Base-by-base conservation (phyloP, 768 basidiomycete species). In the Dictyophora rubrovolvata region DNA sequence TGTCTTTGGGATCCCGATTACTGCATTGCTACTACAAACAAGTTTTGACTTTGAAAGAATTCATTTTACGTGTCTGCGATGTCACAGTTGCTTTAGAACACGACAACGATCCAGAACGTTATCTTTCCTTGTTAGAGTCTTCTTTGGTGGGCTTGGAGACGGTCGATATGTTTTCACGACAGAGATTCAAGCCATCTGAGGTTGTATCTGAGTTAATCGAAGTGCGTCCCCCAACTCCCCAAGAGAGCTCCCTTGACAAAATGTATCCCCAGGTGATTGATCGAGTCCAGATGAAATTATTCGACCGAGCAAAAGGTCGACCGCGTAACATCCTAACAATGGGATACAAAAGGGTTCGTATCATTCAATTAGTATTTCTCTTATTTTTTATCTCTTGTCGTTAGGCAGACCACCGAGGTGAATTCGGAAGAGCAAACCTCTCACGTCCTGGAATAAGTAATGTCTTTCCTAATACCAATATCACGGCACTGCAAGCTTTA, bases 401-500 rank as follows among this genome's bases (percentile, higher is more conserved):
- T 17, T 59, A 62, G 69, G 61, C 55, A 74, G 72, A 66, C 69
- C 33, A 70, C 65, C 17, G 70, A 56, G 70, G 70, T 7, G 72
- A 77, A 61, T 63, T 69, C 35, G 74, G 74, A 52, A 77, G 75
- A 66, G 66, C 67, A 8, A 74, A 74, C 22, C 65, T 72, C 58
- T 66, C 68, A 22, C 69, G 77, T 22, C 64, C 72, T 12, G 77
- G 76, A 8, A 75, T 87, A 53, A 74, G 73, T 16, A 88, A 84
- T 64, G 74, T 74, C 58, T 84, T 82, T 63, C 74, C 87, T 16
- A 93, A 93, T 67, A 90, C 90, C 0, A 77, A 82, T n/a, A 72
- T 89, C 34, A 84, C 83, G 12, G 80, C 79, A 0, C 71, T 93
- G 17, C 78, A 84, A 61, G 75, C 76, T 0, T 74, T 76, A 0